Conservation (phyloP, 2,329 filamentous ascomycete genomes). For the Colletotrichum sp. region DNA sequence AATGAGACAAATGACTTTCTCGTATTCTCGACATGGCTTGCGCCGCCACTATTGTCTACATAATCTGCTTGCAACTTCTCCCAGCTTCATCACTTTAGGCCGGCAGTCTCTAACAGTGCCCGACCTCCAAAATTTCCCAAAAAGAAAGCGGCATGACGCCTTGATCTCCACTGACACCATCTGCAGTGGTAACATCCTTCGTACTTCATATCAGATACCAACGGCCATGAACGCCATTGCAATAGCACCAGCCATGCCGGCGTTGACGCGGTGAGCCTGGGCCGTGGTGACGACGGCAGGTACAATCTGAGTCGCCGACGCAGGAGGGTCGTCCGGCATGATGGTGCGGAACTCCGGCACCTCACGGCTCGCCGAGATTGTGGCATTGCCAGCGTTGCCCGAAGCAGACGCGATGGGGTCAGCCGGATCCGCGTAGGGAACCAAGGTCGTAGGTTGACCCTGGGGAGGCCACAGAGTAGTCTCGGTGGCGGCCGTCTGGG, state of each 20-base stretch:
- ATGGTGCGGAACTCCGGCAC: constrained; percentile 9
- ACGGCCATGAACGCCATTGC: not conserved
- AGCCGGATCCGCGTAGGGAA: not conserved
- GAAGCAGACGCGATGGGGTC: accelerated
- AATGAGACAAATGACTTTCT: not conserved
- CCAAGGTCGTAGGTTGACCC: not conserved
- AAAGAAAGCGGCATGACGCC: not conserved
- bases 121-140: constrained; percentile 12
- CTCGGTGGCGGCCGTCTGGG: not conserved
- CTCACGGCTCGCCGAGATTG: not conserved
- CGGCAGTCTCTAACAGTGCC: not conserved
- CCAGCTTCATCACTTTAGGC: not conserved
- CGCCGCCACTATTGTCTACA: constrained; percentile 1
- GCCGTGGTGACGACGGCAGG: constrained; percentile 11
- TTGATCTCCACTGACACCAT: not conserved
- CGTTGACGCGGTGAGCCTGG: not conserved
- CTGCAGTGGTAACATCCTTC: not conserved
- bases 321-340: not conserved
- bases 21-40: not conserved
- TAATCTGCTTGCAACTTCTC: constrained; percentile 1
- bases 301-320: not conserved
- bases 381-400: not conserved
- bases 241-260: not conserved
- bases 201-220: not conserved
- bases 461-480: not conserved